phyloP scores from a whole-genome alignment of 768 basidiomycete species.

The Paxillus involutus region DNA sequence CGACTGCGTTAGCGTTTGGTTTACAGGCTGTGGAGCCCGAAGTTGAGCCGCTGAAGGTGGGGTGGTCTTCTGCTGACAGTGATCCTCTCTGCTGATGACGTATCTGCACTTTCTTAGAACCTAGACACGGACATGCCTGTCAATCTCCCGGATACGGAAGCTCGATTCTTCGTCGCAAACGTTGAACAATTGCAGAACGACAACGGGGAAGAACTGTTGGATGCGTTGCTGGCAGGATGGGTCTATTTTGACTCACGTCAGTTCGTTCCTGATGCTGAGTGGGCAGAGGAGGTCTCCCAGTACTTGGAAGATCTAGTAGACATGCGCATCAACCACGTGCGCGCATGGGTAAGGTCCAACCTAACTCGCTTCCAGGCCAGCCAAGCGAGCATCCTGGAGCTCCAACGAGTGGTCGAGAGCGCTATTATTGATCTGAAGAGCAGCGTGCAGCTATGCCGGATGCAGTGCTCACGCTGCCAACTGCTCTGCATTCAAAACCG shows the following conservation, averaged over 20 bases:
- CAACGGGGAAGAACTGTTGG: constrained; percentile 11
- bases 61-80: not conserved
- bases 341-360: constrained; percentile 51
- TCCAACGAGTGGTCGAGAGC: constrained; percentile 44
- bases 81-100: not conserved
- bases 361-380: constrained; percentile 45
- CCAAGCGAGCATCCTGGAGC: constrained; percentile 43
- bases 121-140: constrained; percentile 50
- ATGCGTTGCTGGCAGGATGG: constrained; percentile 31
- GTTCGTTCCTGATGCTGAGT: constrained; percentile 38
- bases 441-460: constrained; percentile 50
- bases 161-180: constrained; percentile 35
- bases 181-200: constrained; percentile 12
- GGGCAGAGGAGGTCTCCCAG: constrained; percentile 38
- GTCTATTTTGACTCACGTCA: constrained; percentile 30
- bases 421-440: constrained; percentile 46
- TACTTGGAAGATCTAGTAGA: constrained; percentile 45
- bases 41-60: constrained; percentile 50
- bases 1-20: constrained; percentile 49
- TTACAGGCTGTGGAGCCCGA: constrained; percentile 45
- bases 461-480: constrained; percentile 48
- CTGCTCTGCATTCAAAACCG: constrained; percentile 48
- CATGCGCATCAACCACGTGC: constrained; percentile 46
- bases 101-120: constrained; percentile 36
- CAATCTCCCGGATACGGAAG: constrained; percentile 33